phyloP scores from a whole-genome alignment of 805 yeast species.

The Hanseniaspora mollemarum region DNA sequence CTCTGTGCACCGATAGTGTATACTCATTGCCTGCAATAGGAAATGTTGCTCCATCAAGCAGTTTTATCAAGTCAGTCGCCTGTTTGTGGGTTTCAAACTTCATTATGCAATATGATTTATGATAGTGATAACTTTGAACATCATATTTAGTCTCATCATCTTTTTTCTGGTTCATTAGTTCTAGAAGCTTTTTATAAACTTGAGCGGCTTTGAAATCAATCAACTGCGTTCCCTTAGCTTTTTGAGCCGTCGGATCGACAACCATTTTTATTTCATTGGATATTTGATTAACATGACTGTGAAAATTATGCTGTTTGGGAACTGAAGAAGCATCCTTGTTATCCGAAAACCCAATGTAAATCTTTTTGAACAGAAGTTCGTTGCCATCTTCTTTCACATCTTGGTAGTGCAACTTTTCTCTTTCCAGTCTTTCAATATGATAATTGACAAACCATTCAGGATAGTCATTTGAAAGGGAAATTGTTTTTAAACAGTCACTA shows the following conservation, averaged over 20 bases:
- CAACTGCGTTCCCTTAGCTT: neutral
- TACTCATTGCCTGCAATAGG: neutral
- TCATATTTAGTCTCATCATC: neutral
- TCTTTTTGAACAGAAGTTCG: conserved; percentile 1
- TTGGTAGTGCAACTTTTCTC: neutral
- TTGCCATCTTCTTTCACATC: conserved; percentile 3
- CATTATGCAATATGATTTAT: neutral
- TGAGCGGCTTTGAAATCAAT: neutral
- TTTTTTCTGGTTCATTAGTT: neutral
- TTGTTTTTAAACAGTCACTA: neutral
- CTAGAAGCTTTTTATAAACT: neutral
- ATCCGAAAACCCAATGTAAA: neutral
- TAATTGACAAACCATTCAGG: conserved; percentile 7
- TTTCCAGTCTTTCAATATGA: conserved; percentile 13
- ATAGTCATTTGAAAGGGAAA: neutral
- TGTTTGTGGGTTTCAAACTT: conserved; percentile 2
- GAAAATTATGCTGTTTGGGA: neutral
- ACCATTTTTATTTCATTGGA: neutral
- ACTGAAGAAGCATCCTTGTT: neutral
- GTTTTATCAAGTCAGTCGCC: neutral
- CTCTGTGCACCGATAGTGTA: neutral
- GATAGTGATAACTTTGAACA: neutral
- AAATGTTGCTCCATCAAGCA: neutral
- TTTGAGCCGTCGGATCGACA: neutral
- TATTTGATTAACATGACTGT: neutral